Percentiles rank a stretch among this genome's conserved stretches.
phyloP scores from a whole-genome alignment of 371 early-diverging fungal species.

The Mucor sp. region DNA sequence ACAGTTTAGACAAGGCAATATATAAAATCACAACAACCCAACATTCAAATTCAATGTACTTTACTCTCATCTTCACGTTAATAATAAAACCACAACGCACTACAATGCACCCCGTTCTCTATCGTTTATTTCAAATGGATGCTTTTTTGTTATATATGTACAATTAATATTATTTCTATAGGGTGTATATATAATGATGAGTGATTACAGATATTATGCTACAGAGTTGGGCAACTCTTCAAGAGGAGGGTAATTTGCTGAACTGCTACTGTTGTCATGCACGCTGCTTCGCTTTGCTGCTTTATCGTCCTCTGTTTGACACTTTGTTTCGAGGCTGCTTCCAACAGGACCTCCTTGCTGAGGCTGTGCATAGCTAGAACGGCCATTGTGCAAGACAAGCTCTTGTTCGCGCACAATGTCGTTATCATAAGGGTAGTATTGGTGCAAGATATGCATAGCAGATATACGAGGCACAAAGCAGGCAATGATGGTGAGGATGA shows the following conservation, averaged over 20 bases:
- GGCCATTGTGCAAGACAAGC: conserved; percentile 26
- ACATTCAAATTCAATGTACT: no score
- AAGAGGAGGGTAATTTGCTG: background rate
- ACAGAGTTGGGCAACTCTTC: background rate
- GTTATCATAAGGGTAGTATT: conserved; percentile 61
- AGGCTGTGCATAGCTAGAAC: background rate
- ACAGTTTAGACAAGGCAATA: no score
- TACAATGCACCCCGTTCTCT: no score
- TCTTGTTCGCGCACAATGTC: conserved; percentile 67
- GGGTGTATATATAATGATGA: background rate
- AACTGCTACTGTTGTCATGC: background rate
- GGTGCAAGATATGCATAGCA: conserved; percentile 47
- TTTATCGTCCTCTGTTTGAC: background rate
- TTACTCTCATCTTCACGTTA: no score
- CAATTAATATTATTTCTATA: background rate
- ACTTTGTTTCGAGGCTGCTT: background rate
- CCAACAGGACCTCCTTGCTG: background rate
- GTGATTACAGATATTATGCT: background rate
- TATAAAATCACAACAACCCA: no score
- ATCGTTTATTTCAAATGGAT: no score
- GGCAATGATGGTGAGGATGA: conserved; percentile 50
- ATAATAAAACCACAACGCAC: no score
- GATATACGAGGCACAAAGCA: conserved; percentile 53
- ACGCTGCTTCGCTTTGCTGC: background rate
- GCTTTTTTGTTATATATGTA: background rate